Conservation (phyloP, 805 yeast species). For the Lipomyces oligophaga region DNA sequence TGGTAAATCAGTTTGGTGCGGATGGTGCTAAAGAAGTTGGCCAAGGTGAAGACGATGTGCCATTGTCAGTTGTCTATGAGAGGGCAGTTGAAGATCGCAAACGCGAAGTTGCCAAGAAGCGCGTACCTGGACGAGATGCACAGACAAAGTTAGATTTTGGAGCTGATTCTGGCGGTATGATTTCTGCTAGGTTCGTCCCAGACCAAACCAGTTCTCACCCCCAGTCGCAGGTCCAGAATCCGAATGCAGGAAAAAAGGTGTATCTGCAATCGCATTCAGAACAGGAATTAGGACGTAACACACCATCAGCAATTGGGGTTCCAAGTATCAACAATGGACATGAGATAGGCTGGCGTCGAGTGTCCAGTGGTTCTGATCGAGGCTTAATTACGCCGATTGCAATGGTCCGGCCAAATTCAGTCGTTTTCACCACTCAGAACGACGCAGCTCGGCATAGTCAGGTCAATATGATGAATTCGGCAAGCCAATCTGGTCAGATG, state of each 20-base stretch:
- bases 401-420: no score
- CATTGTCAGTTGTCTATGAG: constrained; percentile 7
- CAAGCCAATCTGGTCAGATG: neutral
- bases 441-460: no score
- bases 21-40: constrained; percentile 1
- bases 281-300: no score
- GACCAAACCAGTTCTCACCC: constrained; percentile 2
- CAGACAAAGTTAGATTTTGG: constrained; percentile 1
- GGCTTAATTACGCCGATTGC: no score
- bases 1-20: constrained; percentile 8
- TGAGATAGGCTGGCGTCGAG: no score
- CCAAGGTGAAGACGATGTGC: constrained; percentile 9
- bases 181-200: neutral
- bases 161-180: neutral
- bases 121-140: no score
- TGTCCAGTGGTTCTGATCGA: no score
- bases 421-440: no score
- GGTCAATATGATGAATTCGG: no score
- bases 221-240: neutral
- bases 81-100: neutral
- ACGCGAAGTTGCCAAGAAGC: neutral
- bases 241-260: neutral
- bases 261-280: neutral
- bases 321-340: no score
- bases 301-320: no score